Conservation (phyloP, 2,329 filamentous ascomycete genomes). For the Orbilia javanica region DNA sequence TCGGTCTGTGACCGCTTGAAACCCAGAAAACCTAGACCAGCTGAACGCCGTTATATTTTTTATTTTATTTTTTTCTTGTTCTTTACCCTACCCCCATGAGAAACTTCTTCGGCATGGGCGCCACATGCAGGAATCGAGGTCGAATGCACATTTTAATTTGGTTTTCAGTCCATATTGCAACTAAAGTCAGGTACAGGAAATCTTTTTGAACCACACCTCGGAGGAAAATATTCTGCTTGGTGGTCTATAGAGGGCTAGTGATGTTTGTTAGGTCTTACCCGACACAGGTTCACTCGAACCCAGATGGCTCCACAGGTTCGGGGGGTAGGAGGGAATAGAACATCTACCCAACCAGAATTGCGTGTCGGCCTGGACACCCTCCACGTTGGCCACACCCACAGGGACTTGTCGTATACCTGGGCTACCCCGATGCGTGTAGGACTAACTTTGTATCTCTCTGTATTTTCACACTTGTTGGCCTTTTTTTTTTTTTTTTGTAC, state of each 20-base stretch:
- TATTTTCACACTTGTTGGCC: constrained; percentile 47
- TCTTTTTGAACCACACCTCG: constrained; percentile 31
- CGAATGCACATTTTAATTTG: constrained; percentile 46
- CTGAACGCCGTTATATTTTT: constrained; percentile 53
- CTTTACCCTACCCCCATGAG: not conserved
- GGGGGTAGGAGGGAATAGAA: constrained; percentile 8
- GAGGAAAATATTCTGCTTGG: constrained; percentile 25
- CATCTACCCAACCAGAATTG: constrained; percentile 53
- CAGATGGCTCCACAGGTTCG: constrained; percentile 47
- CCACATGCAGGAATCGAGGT: constrained; percentile 47
- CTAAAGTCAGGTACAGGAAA: constrained; percentile 46
- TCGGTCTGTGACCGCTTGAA: constrained; percentile 45
- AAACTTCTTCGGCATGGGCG: constrained; percentile 18
- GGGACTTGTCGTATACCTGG: constrained; percentile 31
- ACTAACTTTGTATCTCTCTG: constrained; percentile 41
- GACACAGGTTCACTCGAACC: constrained; percentile 43
- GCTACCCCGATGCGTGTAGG: constrained; percentile 20
- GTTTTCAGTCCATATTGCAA: constrained; percentile 26
- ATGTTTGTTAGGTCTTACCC: constrained; percentile 43
- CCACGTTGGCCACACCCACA: constrained; percentile 44
- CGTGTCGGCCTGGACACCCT: constrained; percentile 42
- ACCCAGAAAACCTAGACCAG: constrained; percentile 38
- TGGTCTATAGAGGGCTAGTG: constrained; percentile 22
- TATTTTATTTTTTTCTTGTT: constrained; percentile 31
- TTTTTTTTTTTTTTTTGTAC: constrained; percentile 4